Conservation (phyloP, 495 filamentous ascomycete species). For the Penicillium roqueforti region DNA sequence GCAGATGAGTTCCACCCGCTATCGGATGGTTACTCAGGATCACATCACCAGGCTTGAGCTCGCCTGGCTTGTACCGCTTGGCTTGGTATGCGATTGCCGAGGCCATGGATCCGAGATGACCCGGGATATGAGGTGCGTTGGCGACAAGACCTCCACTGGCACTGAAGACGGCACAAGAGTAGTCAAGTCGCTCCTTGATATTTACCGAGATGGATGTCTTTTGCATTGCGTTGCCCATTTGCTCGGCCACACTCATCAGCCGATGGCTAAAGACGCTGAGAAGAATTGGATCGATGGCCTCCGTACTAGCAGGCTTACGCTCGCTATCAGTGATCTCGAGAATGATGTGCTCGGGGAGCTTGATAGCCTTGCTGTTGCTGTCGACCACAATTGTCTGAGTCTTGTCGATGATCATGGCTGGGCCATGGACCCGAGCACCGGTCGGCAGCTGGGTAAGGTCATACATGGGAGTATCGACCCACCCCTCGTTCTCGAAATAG, state of each 20-base stretch:
- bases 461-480: too few relatives aligned
- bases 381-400: too few relatives aligned
- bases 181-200: not conserved
- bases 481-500: too few relatives aligned
- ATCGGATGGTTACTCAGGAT: not conserved
- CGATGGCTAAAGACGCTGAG: not conserved
- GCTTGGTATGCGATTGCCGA: not conserved
- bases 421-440: too few relatives aligned
- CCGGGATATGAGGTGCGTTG: not conserved
- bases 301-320: too few relatives aligned
- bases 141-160: not conserved
- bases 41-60: not conserved
- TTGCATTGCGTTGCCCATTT: not conserved
- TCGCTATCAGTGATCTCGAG: too few relatives aligned
- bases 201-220: not conserved
- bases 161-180: not conserved
- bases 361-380: too few relatives aligned
- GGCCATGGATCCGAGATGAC: not conserved
- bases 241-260: not conserved
- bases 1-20: not conserved
- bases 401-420: too few relatives aligned
- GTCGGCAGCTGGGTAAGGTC: too few relatives aligned
- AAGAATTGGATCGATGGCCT: not conserved
- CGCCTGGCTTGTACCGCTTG: not conserved
- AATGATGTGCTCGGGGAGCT: too few relatives aligned